Percentiles rank a stretch among this genome's conserved stretches.
These are phyloP conservation scores for Myxozyma kluyveri DNA, from an alignment of 805 yeast genomes.

Conservation along the genomic window DNA sequence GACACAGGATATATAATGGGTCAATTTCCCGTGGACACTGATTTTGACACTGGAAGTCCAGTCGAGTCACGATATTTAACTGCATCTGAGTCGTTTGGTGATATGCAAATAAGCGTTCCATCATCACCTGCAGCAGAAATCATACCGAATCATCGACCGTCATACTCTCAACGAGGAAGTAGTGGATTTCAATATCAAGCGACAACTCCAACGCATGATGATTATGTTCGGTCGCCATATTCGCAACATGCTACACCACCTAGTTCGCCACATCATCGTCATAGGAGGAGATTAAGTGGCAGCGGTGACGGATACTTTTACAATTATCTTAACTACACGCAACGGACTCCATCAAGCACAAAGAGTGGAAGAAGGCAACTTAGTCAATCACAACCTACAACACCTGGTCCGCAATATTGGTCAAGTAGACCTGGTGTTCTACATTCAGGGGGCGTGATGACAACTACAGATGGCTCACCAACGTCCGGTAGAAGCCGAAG, in stretches of 20 bases:
- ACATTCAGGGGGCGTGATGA: neutral
- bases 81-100: neutral
- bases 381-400: slow-evolving; percentile 22
- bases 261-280: neutral
- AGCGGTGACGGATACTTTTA: slow-evolving; percentile 17
- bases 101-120: neutral
- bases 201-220: slow-evolving; percentile 3
- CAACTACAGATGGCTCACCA: neutral
- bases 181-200: slow-evolving; percentile 1
- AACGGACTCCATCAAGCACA: neutral
- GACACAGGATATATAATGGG: slow-evolving; percentile 23
- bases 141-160: neutral
- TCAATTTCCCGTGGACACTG: slow-evolving; percentile 24
- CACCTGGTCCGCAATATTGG: slow-evolving; percentile 12
- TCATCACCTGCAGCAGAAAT: slow-evolving; percentile 1
- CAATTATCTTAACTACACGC: slow-evolving; percentile 22
- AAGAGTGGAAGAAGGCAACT: neutral
- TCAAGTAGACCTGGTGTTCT: neutral
- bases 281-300: slow-evolving; percentile 21
- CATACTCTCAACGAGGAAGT: neutral
- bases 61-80: slow-evolving; percentile 2
- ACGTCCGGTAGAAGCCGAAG: neutral
- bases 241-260: slow-evolving; percentile 1
- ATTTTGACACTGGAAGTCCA: slow-evolving; percentile 24
- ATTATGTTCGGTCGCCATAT: neutral